These are phyloP conservation scores for Arabidopsis arenosa DNA, from an alignment of 345 rosid genomes.

Conservation along the genomic window DNA sequence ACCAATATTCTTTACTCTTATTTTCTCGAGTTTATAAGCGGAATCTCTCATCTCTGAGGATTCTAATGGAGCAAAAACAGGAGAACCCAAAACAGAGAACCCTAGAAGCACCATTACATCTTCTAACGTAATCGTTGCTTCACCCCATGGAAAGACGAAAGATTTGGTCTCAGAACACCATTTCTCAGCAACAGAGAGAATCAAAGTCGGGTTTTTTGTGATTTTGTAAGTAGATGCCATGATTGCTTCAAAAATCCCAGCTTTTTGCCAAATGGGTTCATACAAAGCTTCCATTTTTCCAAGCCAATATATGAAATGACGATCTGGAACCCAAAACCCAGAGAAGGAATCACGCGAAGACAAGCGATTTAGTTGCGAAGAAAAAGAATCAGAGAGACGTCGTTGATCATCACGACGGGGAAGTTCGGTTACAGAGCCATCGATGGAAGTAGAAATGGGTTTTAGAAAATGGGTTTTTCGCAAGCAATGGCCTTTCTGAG, in stretches of 20 bases:
- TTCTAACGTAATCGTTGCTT: constrained; percentile 1
- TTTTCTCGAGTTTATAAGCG: background rate
- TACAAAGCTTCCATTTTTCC: background rate
- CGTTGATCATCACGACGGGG: background rate
- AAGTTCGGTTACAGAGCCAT: background rate
- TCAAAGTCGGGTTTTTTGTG: background rate
- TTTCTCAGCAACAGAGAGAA: background rate
- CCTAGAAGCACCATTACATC: constrained; percentile 7
- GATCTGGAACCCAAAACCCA: background rate
- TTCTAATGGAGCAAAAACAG: background rate
- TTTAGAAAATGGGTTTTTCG: background rate
- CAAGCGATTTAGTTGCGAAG: no score
- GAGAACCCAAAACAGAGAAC: constrained; percentile 5
- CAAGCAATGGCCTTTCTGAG: background rate
- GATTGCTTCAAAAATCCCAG: background rate
- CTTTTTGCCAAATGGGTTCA: background rate
- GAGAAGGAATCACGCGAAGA: background rate
- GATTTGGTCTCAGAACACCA: constrained; percentile 1
- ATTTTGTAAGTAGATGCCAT: background rate
- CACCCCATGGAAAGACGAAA: constrained; percentile 1
- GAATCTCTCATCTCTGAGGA: background rate
- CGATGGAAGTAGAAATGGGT: background rate
- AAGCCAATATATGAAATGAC: background rate
- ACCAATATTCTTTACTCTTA: background rate
- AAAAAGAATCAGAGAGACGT: background rate